Evolutionary conservation across 352 stramenopile genomes (phyloP).

Genomic region (Phytophthora lateralis): DNA sequence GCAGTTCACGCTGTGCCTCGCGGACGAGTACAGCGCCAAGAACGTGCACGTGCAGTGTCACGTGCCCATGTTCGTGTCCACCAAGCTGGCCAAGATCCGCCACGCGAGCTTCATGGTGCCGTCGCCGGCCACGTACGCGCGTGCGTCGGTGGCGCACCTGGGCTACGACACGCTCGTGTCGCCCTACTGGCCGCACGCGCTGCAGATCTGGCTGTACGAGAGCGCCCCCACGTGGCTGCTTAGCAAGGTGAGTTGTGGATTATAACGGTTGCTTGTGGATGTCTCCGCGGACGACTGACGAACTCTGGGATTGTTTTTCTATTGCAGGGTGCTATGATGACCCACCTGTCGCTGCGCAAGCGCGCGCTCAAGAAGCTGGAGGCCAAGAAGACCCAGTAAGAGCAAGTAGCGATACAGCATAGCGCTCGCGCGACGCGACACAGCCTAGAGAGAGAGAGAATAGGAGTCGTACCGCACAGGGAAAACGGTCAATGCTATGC

Average conservation of each 20-base stretch:
- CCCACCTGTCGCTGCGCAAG: constrained; percentile 83
- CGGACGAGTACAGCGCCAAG: constrained; percentile 95
- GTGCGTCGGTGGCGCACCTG: constrained; percentile 91
- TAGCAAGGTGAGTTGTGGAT: constrained; percentile 70
- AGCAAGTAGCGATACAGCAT: background rate
- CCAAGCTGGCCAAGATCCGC: constrained; percentile 99
- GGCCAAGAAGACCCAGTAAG: constrained; percentile 84
- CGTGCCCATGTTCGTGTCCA: constrained; percentile 98
- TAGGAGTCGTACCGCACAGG: background rate
- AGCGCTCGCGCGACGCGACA: background rate
- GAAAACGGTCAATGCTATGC: background rate
- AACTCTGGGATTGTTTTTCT: constrained; percentile 14
- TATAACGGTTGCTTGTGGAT: constrained; percentile 2
- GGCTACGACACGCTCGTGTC: constrained; percentile 93
- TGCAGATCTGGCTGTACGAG: constrained; percentile 96
- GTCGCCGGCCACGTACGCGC: constrained; percentile 90
- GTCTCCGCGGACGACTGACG: constrained; percentile 6
- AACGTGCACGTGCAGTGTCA: constrained; percentile 97
- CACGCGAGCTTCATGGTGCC: constrained; percentile 94
- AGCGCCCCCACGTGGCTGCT: constrained; percentile 87
- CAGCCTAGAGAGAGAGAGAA: background rate
- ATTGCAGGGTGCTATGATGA: constrained; percentile 70
- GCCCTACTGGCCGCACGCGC: constrained; percentile 96
- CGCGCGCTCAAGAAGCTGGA: constrained; percentile 88
- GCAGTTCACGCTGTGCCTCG: constrained; percentile 96